phyloP scores from a whole-genome alignment of 2,329 filamentous ascomycete genomes.

The Acarospora socialis region DNA sequence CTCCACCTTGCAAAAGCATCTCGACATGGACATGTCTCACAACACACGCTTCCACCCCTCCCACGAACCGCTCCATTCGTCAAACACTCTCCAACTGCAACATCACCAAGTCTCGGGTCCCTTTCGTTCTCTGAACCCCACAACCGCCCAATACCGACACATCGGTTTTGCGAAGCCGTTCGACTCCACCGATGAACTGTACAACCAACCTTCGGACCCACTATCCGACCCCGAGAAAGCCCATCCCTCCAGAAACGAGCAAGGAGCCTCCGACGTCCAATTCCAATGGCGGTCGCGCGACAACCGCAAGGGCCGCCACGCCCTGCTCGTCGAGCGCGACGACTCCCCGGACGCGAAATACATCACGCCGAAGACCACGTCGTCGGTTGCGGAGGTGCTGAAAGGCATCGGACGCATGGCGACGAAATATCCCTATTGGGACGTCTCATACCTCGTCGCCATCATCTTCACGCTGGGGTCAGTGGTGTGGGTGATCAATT shows the following conservation, averaged over 20 bases:
- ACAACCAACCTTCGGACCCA: constrained; percentile 11
- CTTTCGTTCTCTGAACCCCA: constrained; percentile 37
- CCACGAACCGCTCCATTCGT: constrained; percentile 6
- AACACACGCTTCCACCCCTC: constrained; percentile 8
- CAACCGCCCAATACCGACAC: constrained; percentile 24
- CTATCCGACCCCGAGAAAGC: constrained; percentile 5
- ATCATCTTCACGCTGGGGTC: constrained; percentile 40
- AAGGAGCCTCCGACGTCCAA: constrained; percentile 15
- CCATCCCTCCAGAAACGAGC: constrained; percentile 11
- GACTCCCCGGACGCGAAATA: constrained; percentile 12
- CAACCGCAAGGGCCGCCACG: constrained; percentile 35
- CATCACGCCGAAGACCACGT: constrained; percentile 20
- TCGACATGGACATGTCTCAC: too few relatives aligned
- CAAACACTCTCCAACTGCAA: constrained; percentile 6
- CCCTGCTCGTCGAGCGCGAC: constrained; percentile 21
- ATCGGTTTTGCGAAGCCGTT: constrained; percentile 5
- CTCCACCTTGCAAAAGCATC: too few relatives aligned
- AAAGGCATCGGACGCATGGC: constrained; percentile 32
- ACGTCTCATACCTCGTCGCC: constrained; percentile 43
- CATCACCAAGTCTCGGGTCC: constrained; percentile 23
- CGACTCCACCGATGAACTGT: constrained; percentile 4
- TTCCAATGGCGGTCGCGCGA: constrained; percentile 32
- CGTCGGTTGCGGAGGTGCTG: constrained; percentile 14
- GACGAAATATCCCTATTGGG: constrained; percentile 39
- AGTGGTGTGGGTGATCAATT: constrained; percentile 43